These are phyloP conservation scores for Chytridium lagenaria DNA, from an alignment of 371 early-diverging fungal species.

Conservation along the genomic window DNA sequence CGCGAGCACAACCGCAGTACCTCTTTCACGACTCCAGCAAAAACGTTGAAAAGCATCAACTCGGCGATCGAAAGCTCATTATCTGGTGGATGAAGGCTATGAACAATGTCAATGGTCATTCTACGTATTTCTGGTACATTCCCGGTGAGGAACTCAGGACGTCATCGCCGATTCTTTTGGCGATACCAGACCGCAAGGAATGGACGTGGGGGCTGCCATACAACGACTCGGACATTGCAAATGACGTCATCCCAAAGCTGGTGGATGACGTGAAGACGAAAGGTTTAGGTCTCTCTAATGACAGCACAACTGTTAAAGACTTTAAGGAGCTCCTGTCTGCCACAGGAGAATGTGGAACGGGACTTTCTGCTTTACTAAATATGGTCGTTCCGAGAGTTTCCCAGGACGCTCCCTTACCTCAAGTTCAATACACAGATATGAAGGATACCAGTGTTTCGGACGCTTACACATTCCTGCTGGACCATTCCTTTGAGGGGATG, in stretches of 20 bases:
- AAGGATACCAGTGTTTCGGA: background rate
- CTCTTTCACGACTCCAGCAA: conserved; percentile 75
- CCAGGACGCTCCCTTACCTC: background rate
- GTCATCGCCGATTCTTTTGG: background rate
- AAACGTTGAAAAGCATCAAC: conserved; percentile 62
- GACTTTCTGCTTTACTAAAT: conserved; percentile 69
- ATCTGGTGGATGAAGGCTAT: conserved; percentile 77
- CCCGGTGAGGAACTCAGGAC: conserved; percentile 61
- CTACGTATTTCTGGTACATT: conserved; percentile 58
- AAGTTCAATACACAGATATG: background rate
- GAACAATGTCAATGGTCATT: background rate
- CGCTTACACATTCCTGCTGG: background rate
- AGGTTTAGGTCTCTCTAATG: conserved; percentile 47
- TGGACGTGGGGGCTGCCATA: conserved; percentile 75
- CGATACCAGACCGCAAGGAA: background rate
- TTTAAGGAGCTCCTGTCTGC: conserved; percentile 71
- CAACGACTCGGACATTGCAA: conserved; percentile 37
- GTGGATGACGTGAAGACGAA: conserved; percentile 83
- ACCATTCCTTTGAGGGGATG: background rate
- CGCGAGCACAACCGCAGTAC: conserved; percentile 85
- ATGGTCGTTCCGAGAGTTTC: background rate
- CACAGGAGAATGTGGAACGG: conserved; percentile 79
- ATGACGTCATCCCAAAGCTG: conserved; percentile 70
- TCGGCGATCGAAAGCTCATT: conserved; percentile 70
- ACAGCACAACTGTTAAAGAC: conserved; percentile 54